Base-by-base conservation (phyloP, 805 yeast species). In the Yarrowia phangngaensis region DNA sequence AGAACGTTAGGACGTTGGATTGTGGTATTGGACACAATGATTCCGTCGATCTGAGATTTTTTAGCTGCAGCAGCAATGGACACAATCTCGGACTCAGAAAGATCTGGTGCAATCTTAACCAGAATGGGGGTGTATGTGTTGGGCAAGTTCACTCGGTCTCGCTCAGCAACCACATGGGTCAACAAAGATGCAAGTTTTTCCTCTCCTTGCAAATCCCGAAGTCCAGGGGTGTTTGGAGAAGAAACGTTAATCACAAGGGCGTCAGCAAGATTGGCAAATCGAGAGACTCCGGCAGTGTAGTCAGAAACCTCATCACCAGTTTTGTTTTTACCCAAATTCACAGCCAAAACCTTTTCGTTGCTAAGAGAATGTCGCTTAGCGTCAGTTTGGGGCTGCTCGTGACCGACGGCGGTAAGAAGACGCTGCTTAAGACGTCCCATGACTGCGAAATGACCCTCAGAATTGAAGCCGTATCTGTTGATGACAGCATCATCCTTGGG, bases 181-280 rank as follows among this genome's bases (percentile, higher is more conserved):
- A 90, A 72, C 58, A 90, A 69, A 26, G 72, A 72, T 6, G 86
- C 77, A 52, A 90, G 73, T 62, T 83, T 84, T 50, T 71, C 72
- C 57, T 85, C 95, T 51, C 70, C 76, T 69, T 90, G 97, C 56
- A 90, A 73, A 57, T 80, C 85, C 60, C 97, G 77, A 56, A 90
- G 73, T 2, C 97, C 97, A 4, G 97, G 97, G 1, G 97, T 90
- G 62, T 90, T 90, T 47, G 97, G 97, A 40, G 95, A 84, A 1
- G 96, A 87, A 11, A 90, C 95, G 60, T 90, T 90, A 55, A 90
- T 77, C 14, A 90, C 90, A 53, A 90, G 70, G 6, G 85, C 88
- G 66, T 90, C 97, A 4, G 97, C 95, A 57, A 72, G 79, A 9
- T 80, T 78, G 9, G 94, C 95, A 56, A 90, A 78, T 49, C 80